phyloP scores from a whole-genome alignment of 176 grass and related monocot species.

The Rhynchospora tenuis region DNA sequence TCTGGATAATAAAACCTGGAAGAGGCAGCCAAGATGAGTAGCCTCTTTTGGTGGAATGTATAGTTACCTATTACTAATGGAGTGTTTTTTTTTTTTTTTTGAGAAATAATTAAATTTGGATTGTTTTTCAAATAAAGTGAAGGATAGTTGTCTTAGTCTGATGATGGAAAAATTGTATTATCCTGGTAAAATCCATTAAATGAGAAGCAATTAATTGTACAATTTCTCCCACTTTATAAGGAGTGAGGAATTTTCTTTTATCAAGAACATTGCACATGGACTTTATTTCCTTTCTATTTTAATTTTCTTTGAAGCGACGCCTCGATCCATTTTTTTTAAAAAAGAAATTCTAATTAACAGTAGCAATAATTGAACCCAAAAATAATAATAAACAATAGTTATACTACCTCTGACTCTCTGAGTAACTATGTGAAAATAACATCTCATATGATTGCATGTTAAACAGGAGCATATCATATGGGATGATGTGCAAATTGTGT shows the following conservation, averaged over 20 bases:
- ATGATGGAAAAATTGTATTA: neutral
- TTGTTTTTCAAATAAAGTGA: neutral
- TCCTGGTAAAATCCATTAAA: neutral
- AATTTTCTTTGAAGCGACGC: neutral
- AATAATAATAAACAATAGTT: too few species aligned
- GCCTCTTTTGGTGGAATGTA: slow-evolving; percentile 10
- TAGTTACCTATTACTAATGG: slow-evolving; percentile 7
- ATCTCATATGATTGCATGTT: neutral
- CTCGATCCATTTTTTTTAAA: neutral
- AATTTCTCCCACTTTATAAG: neutral
- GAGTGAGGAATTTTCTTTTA: too few species aligned
- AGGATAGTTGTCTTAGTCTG: neutral
- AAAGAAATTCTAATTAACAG: neutral
- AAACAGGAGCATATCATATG: neutral
- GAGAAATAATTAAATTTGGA: neutral
- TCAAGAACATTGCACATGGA: neutral
- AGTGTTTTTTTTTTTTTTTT: neutral
- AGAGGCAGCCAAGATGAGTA: neutral
- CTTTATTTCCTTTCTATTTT: neutral
- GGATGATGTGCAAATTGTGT: neutral
- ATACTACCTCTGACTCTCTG: too few species aligned
- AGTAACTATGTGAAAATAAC: too few species aligned
- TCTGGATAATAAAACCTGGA: slow-evolving; percentile 12
- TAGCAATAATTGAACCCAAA: neutral
- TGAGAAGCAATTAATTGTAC: neutral